Evolutionary conservation across 2,329 filamentous ascomycete genomes (phyloP), one percentile per base, ranked within the genome.

Genomic region (Phoma sp.): DNA sequence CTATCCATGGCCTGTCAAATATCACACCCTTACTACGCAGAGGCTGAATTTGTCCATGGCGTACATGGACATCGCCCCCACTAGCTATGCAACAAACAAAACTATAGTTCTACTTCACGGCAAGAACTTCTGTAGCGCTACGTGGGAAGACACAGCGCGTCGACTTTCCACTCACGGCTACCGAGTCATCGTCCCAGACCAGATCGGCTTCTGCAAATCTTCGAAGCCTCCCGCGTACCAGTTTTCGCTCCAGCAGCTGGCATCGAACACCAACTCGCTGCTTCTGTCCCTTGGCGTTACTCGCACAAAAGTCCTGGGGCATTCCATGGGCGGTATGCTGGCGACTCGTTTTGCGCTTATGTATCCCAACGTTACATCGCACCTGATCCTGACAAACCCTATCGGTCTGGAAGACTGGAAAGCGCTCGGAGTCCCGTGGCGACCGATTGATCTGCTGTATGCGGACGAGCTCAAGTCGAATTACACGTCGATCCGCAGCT

Each of bases 171-270:
- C 60, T 2, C 66, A 64, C 25, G 82, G 81, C 37, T 83, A 82
- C 59, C 79, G 82, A 35, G 79, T 84, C 46, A 77, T 84, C 45
- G 70, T 81, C 2, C 80, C 81, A 0, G 82, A 85, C 58, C 81
- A 84, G 58, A 70, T 85, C 41, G 82, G 82, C 54, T 85, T 83
- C 71, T 85, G 82, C 77, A 84, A 84, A 67, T 83, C 81, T 7
- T 77, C 78, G 24, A 84, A 84, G 67, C 79, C 81, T 0, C 62
- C 64, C 1, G 61, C 63, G 10, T 84, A 84, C 65, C 81, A 84
- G 63, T 83, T 82, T 71, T 81, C 76, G 24, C 72, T 84, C 7
- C 75, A 79, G 29, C 81, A 83, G 65, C 70, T 84, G 6, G 78
- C 80, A 1, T 72, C 73, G 59, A 84, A 84, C 71, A 83, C 80